Evolutionary conservation across 331 rosid species (phyloP), one percentile per base, ranked within the genome.

Genomic region (Spiraea crenata): DNA sequence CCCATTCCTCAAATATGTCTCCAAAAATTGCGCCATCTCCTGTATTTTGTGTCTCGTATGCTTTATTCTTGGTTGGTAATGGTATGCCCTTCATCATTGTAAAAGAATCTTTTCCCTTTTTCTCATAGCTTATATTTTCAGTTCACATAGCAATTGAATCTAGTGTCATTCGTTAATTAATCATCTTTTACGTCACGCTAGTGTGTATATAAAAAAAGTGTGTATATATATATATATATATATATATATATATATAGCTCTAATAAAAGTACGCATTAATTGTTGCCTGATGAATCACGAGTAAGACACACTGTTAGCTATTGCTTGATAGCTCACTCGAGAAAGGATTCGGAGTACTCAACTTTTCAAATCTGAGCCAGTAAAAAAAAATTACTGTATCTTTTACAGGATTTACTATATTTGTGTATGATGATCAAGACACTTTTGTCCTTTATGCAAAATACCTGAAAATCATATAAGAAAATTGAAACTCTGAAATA

Each of bases 1-100:
- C 65, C 74, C 74, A 69, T 57, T 16, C 56, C 74, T 69, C 64
- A 56, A 56, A 55, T n/a, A 14, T 56, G 64, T 69, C 65, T 56
- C 73, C 73, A 68, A 45, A 42, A 40, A 39, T 41, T 12, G 31
- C 37, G 70, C 14, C 70, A 65, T 34, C 4, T 31, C 57, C 57
- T 65, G 31, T 34, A 47, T 65, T 48, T 44, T 2, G 37, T 65
- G 34, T 31, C 41, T 48, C 17, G 45, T 35, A 7, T 31, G 31
- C 7, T 48, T 31, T 65, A 14, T 44, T 34, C 4, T 65, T 41
- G 52, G 41, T 34, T 25, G 31, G 31, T 25, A 25, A 25, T 25
- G 31, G 3, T 40, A 48, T 47, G 35, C 70, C 7, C 48, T 25
- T 14, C 55, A 47, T 65, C 57, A 65, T 46, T 65, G 57, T 54